Evolutionary conservation across 129 eudicot species (phyloP), one percentile per base, ranked within the genome.

Genomic region (Heracleum sosnowskyi): DNA sequence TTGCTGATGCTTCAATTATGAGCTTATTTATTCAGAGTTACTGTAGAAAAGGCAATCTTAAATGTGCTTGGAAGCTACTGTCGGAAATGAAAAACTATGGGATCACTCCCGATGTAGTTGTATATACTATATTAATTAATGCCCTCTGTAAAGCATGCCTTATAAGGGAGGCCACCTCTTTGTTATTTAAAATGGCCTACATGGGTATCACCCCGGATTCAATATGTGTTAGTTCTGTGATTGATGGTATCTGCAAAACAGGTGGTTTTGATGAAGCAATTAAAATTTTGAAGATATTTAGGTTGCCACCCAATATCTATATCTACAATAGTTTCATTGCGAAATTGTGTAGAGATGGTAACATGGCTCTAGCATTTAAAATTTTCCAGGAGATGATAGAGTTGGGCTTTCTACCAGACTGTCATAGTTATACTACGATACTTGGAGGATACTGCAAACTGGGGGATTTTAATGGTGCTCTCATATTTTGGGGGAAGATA

Each of bases 1-100:
- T 35, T 72, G 49, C 69, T 0, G 76, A 81, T 80, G 79, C 49
- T 24, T 71, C 82, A 53, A n/a, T 78, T 37, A 45, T 84, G n/a
- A 84, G 80, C 85, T 66, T 78, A 37, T 81, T 84, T 34, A 51
- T 84, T 28, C 78, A 73, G 18, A 57, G 47, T 6, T 84, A 80
- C 45, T 84, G 87, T 68, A 46, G 69, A 37, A 40, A 44, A 69
- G 82, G 82, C 40, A 68, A 81, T 42, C 76, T 84, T 74, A 41
- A 55, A 66, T 71, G 71, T 73, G 87, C 77, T 57, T 84, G 84
- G 87, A 81, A 81, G 45, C 15, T 84, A 73, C 74, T 84, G 73
- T 73, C 33, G 37, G 82, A 63, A 42, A 84, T 84, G 84, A 73
- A 74, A 71, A 46, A 74, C 16, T 10, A 26, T 36, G 82, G 82